phyloP scores from a whole-genome alignment of 805 yeast species.

The Ogataea naganishii region DNA sequence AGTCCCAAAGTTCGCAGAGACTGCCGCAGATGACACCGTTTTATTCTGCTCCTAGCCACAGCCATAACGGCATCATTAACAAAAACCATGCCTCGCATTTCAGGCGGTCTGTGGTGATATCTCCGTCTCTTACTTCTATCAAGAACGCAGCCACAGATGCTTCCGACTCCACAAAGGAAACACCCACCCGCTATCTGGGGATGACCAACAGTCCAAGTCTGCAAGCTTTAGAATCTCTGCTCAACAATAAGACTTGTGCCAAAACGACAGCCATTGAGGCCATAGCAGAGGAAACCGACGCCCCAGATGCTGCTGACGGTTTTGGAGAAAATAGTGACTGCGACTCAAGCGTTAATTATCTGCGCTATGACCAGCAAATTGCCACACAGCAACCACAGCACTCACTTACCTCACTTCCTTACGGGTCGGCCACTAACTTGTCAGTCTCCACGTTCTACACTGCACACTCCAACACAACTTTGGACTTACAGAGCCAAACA shows the following conservation, averaged over 20 bases:
- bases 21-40: constrained; percentile 6
- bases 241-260: constrained; percentile 17
- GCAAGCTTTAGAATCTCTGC: constrained; percentile 23
- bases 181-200: constrained; percentile 21
- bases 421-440: too few relatives aligned
- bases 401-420: too few relatives aligned
- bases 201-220: constrained; percentile 28
- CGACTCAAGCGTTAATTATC: too few relatives aligned
- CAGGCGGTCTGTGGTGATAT: constrained; percentile 22
- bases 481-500: too few relatives aligned
- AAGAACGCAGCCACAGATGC: background rate
- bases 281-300: constrained; percentile 11
- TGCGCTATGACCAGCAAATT: too few relatives aligned
- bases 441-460: too few relatives aligned
- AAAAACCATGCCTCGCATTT: constrained; percentile 20
- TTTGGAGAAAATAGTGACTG: background rate
- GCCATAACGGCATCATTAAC: constrained; percentile 11
- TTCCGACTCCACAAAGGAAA: constrained; percentile 10
- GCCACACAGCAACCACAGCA: too few relatives aligned
- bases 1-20: constrained; percentile 1
- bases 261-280: constrained; percentile 6
- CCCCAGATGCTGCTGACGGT: constrained; percentile 6
- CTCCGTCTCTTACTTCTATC: constrained; percentile 23
- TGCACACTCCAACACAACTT: too few relatives aligned
- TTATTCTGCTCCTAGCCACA: constrained; percentile 22